phyloP scores from a whole-genome alignment of 768 basidiomycete genomes.

The Lentinula sp. region DNA sequence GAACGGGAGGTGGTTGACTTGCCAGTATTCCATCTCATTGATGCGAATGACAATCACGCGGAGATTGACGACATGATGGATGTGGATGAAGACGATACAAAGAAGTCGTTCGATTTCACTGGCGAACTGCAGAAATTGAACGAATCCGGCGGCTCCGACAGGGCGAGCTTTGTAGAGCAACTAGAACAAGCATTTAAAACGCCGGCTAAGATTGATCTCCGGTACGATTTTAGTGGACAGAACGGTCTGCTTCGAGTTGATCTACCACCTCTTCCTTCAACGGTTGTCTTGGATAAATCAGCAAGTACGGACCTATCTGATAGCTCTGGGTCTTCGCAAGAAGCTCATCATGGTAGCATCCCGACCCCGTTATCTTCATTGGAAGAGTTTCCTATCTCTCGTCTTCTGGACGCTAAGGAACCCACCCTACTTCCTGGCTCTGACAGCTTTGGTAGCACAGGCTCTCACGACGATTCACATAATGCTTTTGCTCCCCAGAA shows the following conservation, averaged over 20 bases:
- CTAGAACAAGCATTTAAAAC: slow-evolving; percentile 76
- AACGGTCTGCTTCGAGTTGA: slow-evolving; percentile 29
- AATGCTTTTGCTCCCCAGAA: slow-evolving; percentile 9
- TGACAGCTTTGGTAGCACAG: slow-evolving; percentile 30
- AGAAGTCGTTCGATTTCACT: slow-evolving; percentile 81
- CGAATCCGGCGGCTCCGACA: slow-evolving; percentile 62
- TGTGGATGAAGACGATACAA: slow-evolving; percentile 58
- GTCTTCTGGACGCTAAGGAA: slow-evolving; percentile 22
- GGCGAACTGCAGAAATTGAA: slow-evolving; percentile 67
- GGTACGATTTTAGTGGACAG: slow-evolving; percentile 30
- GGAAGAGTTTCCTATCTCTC: not conserved
- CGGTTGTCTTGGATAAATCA: slow-evolving; percentile 13
- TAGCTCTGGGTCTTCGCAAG: not conserved
- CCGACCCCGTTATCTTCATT: slow-evolving; percentile 15
- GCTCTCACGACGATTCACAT: slow-evolving; percentile 13
- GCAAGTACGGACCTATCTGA: not conserved
- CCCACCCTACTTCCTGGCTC: slow-evolving; percentile 33
- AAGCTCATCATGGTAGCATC: not conserved
- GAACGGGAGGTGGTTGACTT: slow-evolving; percentile 17
- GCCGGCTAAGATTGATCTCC: slow-evolving; percentile 61
- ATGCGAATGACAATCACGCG: slow-evolving; percentile 31
- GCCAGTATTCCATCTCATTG: slow-evolving; percentile 37
- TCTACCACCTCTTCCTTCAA: slow-evolving; percentile 44
- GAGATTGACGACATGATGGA: slow-evolving; percentile 33
- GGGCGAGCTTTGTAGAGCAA: slow-evolving; percentile 76